These are phyloP conservation scores for Phylloporus arenicola DNA, from an alignment of 768 basidiomycete species.

Conservation along the genomic window DNA sequence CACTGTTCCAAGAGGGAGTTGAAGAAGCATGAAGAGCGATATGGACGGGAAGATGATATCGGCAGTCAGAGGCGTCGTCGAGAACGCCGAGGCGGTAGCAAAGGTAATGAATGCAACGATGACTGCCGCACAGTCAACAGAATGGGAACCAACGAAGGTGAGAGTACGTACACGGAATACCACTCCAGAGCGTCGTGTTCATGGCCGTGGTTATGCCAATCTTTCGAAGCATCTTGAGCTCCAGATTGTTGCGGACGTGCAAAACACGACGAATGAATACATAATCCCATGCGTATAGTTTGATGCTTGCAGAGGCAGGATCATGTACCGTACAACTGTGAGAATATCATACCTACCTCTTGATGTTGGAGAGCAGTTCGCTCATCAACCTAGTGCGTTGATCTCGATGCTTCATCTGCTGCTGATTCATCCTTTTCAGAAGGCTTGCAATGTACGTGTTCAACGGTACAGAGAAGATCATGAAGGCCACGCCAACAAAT, in stretches of 20 bases:
- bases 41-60: slow-evolving; percentile 95
- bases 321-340: background rate
- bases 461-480: slow-evolving; percentile 73
- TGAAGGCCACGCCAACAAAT: slow-evolving; percentile 21
- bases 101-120: slow-evolving; percentile 83
- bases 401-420: slow-evolving; percentile 94
- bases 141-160: background rate
- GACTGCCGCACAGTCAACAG: slow-evolving; percentile 30
- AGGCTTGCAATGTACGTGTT: slow-evolving; percentile 68
- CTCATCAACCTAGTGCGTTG: slow-evolving; percentile 82
- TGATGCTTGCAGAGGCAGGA: slow-evolving; percentile 49
- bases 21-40: slow-evolving; percentile 80
- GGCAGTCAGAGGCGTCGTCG: slow-evolving; percentile 68
- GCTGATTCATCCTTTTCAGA: slow-evolving; percentile 71
- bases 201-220: slow-evolving; percentile 74
- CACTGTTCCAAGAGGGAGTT: slow-evolving; percentile 84
- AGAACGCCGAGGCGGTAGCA: slow-evolving; percentile 59
- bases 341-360: slow-evolving; percentile 44
- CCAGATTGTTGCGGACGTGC: slow-evolving; percentile 74
- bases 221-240: slow-evolving; percentile 74
- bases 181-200: slow-evolving; percentile 60
- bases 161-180: slow-evolving; percentile 48
- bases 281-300: slow-evolving; percentile 92
- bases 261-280: slow-evolving; percentile 77
- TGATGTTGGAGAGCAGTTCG: slow-evolving; percentile 87